Conservation (phyloP, 768 basidiomycete genomes). For the Pholiota conissans region DNA sequence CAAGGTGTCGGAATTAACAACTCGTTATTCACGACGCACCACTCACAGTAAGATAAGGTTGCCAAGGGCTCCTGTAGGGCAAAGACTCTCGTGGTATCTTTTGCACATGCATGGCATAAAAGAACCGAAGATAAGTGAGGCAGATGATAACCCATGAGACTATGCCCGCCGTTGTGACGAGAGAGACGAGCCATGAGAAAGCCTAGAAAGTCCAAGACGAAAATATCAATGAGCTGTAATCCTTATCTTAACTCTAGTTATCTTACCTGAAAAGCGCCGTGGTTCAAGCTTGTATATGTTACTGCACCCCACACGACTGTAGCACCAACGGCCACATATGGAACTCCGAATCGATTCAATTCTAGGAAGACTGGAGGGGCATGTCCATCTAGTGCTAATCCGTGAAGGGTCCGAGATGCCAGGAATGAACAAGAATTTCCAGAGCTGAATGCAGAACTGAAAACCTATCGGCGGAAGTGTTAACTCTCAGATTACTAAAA, state of each 20-base stretch:
- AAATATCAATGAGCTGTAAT: not conserved
- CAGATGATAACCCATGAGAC: slow-evolving; percentile 31
- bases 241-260: not conserved
- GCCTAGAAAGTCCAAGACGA: slow-evolving; percentile 14
- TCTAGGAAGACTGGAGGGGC: slow-evolving; percentile 31
- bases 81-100: slow-evolving; percentile 29
- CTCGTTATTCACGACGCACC: not conserved
- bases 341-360: slow-evolving; percentile 31
- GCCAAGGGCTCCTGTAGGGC: slow-evolving; percentile 43
- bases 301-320: slow-evolving; percentile 26
- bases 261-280: slow-evolving; percentile 26
- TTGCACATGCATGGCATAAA: slow-evolving; percentile 26
- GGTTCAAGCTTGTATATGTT: slow-evolving; percentile 26
- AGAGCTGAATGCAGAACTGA: slow-evolving; percentile 61
- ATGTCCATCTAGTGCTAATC: slow-evolving; percentile 38
- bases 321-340: slow-evolving; percentile 25
- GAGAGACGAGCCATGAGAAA: slow-evolving; percentile 27
- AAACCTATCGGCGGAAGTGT: slow-evolving; percentile 22
- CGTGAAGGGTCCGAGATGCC: slow-evolving; percentile 37
- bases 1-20: not conserved
- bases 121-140: slow-evolving; percentile 31
- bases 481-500: not conserved
- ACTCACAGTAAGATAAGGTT: slow-evolving; percentile 42
- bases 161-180: slow-evolving; percentile 32
- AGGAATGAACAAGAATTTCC: slow-evolving; percentile 55